Evolutionary conservation across 2,329 filamentous ascomycete species (phyloP), one percentile per base, ranked within the genome.

Genomic region (Chaetomium sp.): DNA sequence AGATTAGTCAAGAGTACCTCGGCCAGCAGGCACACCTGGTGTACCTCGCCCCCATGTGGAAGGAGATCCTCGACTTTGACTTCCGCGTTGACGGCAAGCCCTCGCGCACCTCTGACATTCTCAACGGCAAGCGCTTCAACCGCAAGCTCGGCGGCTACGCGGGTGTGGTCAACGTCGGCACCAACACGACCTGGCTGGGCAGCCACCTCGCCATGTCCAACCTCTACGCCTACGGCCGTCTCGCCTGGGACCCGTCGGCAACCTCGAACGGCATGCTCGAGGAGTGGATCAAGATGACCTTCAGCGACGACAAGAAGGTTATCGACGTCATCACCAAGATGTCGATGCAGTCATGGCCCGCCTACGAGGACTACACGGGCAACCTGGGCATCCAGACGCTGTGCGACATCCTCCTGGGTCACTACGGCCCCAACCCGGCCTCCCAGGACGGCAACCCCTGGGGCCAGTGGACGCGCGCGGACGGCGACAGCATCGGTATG

Each of bases 391-490:
- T 89, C 5, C 88, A 91, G 70, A 91, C 89, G 0, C 74, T 91
- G 54, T 87, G 85, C 0, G 87, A 91, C 70, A 90, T 90, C 61
- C 76, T 89, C 0, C 85, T 86, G 65, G 85, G 83, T 0, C 88
- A 91, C 75, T 89, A 85, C 71, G 89, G 89, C 0, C 87, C 89
- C 0, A 89, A 87, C 64, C 87, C 89, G 1, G 84, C 82, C 9
- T 86, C 85, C 0, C 85, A 88, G 71, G 89, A 91, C 67, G 80
- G 81, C 70, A 91, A 90, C 69, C 82, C 83, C 2, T 91, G 86
- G 86, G 88, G 89, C 10, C 88, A 90, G 72, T 91, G 89, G 87
- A 90, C 88, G 0, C 83, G 89, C 4, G 88, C 88, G 0, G 85
- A 90, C 66, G 72, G 73, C 0, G 69, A 77, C 23, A 79, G 79